Conservation (phyloP, 345 rosid genomes). For the Dipteronia sinensis region DNA sequence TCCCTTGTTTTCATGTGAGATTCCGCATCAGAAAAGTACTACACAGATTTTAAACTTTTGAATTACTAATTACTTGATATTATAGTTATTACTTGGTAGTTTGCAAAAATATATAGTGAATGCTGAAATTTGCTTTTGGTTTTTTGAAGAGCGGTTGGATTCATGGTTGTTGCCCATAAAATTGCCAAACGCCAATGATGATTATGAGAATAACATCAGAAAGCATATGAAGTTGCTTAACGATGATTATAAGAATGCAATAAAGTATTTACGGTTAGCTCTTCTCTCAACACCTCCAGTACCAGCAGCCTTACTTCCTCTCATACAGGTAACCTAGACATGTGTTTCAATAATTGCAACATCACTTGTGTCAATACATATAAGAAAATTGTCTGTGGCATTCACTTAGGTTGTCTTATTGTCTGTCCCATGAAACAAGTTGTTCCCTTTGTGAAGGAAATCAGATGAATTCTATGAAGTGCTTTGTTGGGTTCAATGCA, state of each 20-base stretch:
- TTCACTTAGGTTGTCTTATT: background rate
- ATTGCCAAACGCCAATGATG: slow-evolving; percentile 47
- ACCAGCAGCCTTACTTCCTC: slow-evolving; percentile 69
- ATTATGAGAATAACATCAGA: slow-evolving; percentile 27
- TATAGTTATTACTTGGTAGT: slow-evolving; percentile 7
- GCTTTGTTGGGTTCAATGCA: background rate
- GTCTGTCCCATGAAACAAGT: background rate
- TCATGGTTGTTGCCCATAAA: slow-evolving; percentile 76
- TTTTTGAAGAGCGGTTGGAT: slow-evolving; percentile 48
- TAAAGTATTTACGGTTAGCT: slow-evolving; percentile 58
- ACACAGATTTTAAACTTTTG: background rate
- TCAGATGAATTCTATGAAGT: background rate
- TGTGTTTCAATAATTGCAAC: background rate
- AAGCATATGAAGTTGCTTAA: slow-evolving; percentile 34
- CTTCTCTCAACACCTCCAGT: slow-evolving; percentile 39
- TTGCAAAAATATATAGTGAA: background rate
- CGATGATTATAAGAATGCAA: slow-evolving; percentile 59
- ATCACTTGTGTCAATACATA: background rate
- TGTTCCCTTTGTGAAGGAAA: background rate
- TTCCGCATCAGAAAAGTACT: background rate
- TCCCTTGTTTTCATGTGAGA: background rate
- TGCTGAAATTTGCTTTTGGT: slow-evolving; percentile 22
- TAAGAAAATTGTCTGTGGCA: background rate
- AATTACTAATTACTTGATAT: slow-evolving; percentile 11
- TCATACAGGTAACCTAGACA: slow-evolving; percentile 64